A percentile compares a stretch with the other conserved stretches of the same genome.
phyloP scores from a whole-genome alignment of 2,329 filamentous ascomycete species.

The Cryphonectria nitschkei region DNA sequence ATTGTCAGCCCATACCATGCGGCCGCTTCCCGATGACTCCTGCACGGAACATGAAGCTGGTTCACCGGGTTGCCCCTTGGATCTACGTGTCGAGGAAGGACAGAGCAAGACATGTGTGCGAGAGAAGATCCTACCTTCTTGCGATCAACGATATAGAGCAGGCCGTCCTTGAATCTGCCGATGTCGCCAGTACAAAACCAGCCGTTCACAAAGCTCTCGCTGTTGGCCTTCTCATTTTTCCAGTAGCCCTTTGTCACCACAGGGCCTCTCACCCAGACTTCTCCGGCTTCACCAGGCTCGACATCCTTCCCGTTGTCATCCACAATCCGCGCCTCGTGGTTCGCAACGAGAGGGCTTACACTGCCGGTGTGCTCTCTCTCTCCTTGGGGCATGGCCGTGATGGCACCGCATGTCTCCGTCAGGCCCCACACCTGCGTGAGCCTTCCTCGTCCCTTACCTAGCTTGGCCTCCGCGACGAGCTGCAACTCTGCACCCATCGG shows the following conservation, averaged over 20 bases:
- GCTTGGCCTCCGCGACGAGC: constrained; percentile 51
- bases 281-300: constrained; percentile 51
- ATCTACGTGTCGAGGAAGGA: neutral
- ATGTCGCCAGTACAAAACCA: constrained; percentile 86
- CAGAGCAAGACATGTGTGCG: neutral
- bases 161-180: constrained; percentile 69
- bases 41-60: neutral
- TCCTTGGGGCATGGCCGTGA: constrained; percentile 49
- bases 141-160: constrained; percentile 80
- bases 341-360: constrained; percentile 47
- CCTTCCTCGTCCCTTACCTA: constrained; percentile 45
- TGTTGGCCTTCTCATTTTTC: constrained; percentile 68
- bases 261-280: constrained; percentile 71
- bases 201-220: constrained; percentile 57
- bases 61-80: neutral
- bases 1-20: neutral
- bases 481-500: constrained; percentile 60
- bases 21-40: neutral
- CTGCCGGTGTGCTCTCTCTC: constrained; percentile 50
- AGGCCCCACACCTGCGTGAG: constrained; percentile 62
- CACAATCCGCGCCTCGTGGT: constrained; percentile 41
- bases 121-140: constrained; percentile 57
- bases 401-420: constrained; percentile 57
- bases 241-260: constrained; percentile 74
- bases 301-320: constrained; percentile 47